These are phyloP conservation scores for Perilla frutescens DNA, from an alignment of 257 asterid genomes.

Conservation along the genomic window DNA sequence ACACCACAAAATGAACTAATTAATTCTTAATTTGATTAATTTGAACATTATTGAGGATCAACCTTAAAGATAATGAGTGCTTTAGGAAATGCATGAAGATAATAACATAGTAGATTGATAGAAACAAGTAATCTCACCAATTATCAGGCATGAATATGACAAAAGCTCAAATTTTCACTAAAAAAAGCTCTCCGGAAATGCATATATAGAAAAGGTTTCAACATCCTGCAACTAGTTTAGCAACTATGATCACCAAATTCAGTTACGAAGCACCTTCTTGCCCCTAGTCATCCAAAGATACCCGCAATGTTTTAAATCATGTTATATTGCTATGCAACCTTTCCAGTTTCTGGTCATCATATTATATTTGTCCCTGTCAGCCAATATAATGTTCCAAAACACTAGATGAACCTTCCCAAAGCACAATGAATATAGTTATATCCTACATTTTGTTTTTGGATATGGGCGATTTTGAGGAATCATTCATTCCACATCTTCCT, in stretches of 20 bases:
- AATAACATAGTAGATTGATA: background rate
- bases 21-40: background rate
- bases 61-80: background rate
- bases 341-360: background rate
- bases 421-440: background rate
- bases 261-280: background rate
- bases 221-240: background rate
- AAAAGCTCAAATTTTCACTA: background rate
- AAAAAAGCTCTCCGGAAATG: background rate
- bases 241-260: slow-evolving; percentile 1
- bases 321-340: background rate
- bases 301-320: background rate
- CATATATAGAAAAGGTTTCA: background rate
- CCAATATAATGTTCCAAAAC: slow-evolving; percentile 9
- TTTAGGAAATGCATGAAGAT: slow-evolving; percentile 17
- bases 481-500: background rate
- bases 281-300: background rate
- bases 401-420: background rate
- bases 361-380: slow-evolving; percentile 17
- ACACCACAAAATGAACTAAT: slow-evolving; percentile 24
- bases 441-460: slow-evolving; percentile 8
- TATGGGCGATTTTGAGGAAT: slow-evolving; percentile 16
- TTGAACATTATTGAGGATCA: slow-evolving; percentile 8
- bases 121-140: slow-evolving; percentile 4
- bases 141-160: slow-evolving; percentile 5